These are phyloP conservation scores for Lachancea sp. DNA, from an alignment of 805 yeast species.

Conservation along the genomic window DNA sequence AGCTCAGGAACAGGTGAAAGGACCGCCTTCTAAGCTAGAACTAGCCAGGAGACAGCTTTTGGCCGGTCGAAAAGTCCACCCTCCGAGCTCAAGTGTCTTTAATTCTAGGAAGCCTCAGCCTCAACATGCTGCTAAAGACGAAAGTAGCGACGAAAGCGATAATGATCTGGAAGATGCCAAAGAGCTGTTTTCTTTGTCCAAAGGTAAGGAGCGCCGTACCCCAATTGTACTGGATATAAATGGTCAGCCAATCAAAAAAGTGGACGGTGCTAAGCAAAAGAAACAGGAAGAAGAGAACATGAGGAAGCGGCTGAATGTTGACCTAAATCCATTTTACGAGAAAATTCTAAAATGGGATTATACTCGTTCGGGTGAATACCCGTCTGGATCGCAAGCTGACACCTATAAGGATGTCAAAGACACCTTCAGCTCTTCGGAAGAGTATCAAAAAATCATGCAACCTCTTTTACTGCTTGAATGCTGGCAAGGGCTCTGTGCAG, in stretches of 20 bases:
- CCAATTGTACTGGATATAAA: slow-evolving; percentile 39
- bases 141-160: slow-evolving; percentile 37
- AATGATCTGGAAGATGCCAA: slow-evolving; percentile 35
- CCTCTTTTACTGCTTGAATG: slow-evolving; percentile 84
- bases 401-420: slow-evolving; percentile 46
- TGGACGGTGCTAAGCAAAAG: slow-evolving; percentile 36
- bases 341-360: slow-evolving; percentile 74
- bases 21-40: slow-evolving; percentile 35
- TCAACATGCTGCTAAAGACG: slow-evolving; percentile 23
- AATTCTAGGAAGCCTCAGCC: slow-evolving; percentile 30
- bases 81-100: slow-evolving; percentile 48
- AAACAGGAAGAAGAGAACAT: slow-evolving; percentile 66
- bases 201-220: slow-evolving; percentile 27
- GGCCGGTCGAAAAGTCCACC: slow-evolving; percentile 35
- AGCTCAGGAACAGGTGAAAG: slow-evolving; percentile 20
- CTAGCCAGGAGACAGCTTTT: slow-evolving; percentile 32
- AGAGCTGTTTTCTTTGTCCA: slow-evolving; percentile 32
- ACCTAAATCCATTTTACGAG: slow-evolving; percentile 65
- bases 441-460: slow-evolving; percentile 62
- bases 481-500: slow-evolving; percentile 82
- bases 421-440: slow-evolving; percentile 49
- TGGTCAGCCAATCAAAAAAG: slow-evolving; percentile 34
- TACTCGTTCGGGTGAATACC: slow-evolving; percentile 47
- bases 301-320: slow-evolving; percentile 74
- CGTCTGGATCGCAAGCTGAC: slow-evolving; percentile 42